A percentile compares a stretch with the other conserved stretches of the same genome.
Evolutionary conservation across 306 rosid genomes (phyloP).

Genomic region (Cyamopsis tetragonoloba): DNA sequence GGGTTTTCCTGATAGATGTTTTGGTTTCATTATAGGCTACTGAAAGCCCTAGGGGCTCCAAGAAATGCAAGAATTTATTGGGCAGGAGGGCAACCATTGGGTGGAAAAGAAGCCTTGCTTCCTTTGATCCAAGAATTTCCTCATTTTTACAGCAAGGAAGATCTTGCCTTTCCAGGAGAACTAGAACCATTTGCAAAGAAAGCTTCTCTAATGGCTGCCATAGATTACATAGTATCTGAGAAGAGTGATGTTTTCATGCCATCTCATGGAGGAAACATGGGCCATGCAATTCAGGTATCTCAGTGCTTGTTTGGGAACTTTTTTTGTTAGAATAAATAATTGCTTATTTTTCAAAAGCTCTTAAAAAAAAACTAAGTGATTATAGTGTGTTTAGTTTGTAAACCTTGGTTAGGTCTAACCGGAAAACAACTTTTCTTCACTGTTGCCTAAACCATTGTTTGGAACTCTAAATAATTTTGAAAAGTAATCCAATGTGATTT

Average conservation of each 20-base stretch:
- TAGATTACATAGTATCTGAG: slow-evolving; percentile 83
- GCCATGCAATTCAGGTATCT: slow-evolving; percentile 95
- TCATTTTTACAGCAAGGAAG: slow-evolving; percentile 72
- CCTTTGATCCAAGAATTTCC: slow-evolving; percentile 65
- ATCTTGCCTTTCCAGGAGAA: slow-evolving; percentile 72
- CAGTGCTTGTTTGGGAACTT: too few species aligned
- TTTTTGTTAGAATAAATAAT: too few species aligned
- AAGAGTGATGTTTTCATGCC: slow-evolving; percentile 97
- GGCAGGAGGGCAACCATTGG: slow-evolving; percentile 97
- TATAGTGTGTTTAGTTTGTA: too few species aligned
- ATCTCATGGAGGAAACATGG: slow-evolving; percentile 99
- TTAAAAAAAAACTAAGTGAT: too few species aligned
- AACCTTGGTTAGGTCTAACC: too few species aligned
- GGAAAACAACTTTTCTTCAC: too few species aligned
- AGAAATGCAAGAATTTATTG: slow-evolving; percentile 69
- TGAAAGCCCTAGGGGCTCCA: slow-evolving; percentile 93
- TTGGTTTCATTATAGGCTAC: slow-evolving; percentile 54
- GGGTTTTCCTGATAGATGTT: not conserved
- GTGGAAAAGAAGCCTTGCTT: slow-evolving; percentile 81
- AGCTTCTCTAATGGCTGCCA: slow-evolving; percentile 94
- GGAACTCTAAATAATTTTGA: too few species aligned
- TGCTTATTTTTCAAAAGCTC: too few species aligned
- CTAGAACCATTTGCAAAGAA: slow-evolving; percentile 62
- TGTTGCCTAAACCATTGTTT: too few species aligned
- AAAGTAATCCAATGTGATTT: too few species aligned